A percentile compares a stretch with the other conserved stretches of the same genome.
Conservation (phyloP, 2,329 filamentous ascomycete species). For the Venturia oleaginea region DNA sequence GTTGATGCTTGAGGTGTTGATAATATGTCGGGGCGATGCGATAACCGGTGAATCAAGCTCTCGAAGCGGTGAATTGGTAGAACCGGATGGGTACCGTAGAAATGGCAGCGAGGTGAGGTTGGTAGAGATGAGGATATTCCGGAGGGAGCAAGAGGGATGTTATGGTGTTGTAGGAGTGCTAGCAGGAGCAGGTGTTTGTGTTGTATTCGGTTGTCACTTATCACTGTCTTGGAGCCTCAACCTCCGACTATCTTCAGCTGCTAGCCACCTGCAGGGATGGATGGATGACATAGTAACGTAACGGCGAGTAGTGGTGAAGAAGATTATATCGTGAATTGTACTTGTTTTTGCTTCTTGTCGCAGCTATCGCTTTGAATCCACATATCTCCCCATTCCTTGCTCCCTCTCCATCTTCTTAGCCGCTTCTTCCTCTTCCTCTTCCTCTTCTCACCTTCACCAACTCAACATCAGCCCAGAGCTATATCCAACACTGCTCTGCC, state of each 20-base stretch:
- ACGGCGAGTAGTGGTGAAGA: background rate
- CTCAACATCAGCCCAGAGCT: background rate
- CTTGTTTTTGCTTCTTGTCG: background rate
- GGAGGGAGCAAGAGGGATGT: background rate
- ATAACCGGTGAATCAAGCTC: conserved; percentile 6
- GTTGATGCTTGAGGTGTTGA: background rate
- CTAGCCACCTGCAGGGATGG: background rate
- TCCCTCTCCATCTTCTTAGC: background rate
- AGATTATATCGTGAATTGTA: background rate
- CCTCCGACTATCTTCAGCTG: background rate
- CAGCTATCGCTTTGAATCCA: background rate
- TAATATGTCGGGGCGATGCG: conserved; percentile 1
- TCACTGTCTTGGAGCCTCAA: background rate
- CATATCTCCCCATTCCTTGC: background rate
- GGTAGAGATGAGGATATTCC: background rate
- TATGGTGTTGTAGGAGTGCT: background rate
- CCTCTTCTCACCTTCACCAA: background rate
- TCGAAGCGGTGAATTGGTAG: background rate
- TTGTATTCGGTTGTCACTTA: background rate
- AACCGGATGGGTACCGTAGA: background rate
- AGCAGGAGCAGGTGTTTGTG: background rate
- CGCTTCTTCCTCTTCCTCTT: background rate
- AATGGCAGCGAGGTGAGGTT: background rate
- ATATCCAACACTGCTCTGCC: background rate
- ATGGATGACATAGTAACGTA: background rate